phyloP scores from a whole-genome alignment of 169 alveolate species.

The Amoebophrya sp. region DNA sequence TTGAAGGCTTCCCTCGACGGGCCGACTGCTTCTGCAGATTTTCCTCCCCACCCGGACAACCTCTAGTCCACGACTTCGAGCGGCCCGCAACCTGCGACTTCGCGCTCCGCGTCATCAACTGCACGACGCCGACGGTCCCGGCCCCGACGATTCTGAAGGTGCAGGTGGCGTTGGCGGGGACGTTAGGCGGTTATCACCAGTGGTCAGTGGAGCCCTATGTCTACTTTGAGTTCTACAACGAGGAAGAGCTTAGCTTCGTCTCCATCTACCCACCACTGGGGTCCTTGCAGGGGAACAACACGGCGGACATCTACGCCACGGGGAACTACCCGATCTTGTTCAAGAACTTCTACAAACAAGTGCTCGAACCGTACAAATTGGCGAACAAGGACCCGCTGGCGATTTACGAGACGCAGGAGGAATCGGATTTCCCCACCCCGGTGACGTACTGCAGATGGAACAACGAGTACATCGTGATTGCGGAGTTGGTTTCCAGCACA shows the following conservation, averaged over 20 bases:
- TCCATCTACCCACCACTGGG: conserved; percentile 13
- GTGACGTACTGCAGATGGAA: background rate
- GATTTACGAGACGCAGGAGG: conserved; percentile 22
- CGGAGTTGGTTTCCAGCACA: background rate
- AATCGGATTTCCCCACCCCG: background rate
- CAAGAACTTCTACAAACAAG: background rate
- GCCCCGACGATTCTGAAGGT: background rate
- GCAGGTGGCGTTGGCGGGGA: background rate
- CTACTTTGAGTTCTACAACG: conserved; percentile 12
- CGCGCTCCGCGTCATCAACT: conserved; percentile 13
- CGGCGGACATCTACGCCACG: background rate
- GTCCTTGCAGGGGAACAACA: background rate
- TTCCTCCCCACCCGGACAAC: background rate
- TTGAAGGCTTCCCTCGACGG: background rate
- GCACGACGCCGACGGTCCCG: background rate
- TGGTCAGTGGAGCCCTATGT: background rate
- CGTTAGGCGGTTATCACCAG: background rate
- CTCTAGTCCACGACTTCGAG: background rate
- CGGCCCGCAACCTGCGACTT: conserved; percentile 18
- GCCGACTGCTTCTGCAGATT: conserved; percentile 18
- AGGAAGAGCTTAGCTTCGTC: background rate
- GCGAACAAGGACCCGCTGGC: background rate
- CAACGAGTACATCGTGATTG: conserved; percentile 19
- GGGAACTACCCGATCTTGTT: conserved; percentile 13
- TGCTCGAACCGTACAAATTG: background rate